These are phyloP conservation scores for Jaapia argillacea DNA, from an alignment of 768 basidiomycete genomes.

Conservation along the genomic window DNA sequence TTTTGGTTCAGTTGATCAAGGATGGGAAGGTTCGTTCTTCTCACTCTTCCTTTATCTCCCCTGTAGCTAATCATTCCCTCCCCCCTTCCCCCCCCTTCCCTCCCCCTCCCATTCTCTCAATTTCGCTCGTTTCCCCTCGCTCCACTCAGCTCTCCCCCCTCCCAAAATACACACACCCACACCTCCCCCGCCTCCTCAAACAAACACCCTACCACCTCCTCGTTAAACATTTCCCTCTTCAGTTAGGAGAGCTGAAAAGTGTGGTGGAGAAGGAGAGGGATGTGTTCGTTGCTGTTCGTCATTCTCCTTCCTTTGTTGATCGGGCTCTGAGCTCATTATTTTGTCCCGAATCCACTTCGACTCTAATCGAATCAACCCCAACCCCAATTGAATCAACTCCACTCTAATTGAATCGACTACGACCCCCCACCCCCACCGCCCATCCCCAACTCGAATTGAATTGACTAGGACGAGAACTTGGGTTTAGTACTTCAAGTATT, in stretches of 20 bases:
- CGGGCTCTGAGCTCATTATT: no score
- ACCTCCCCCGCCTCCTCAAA: constrained; percentile 53
- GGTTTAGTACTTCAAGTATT: constrained; percentile 64
- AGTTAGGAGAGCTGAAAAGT: constrained; percentile 30
- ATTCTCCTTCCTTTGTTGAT: no score
- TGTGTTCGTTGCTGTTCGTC: constrained; percentile 40
- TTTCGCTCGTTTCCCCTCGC: no score
- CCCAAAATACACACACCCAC: constrained; percentile 66
- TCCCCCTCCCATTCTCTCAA: neutral
- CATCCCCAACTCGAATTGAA: neutral
- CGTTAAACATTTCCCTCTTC: constrained; percentile 56
- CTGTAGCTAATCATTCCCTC: neutral
- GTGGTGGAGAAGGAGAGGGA: constrained; percentile 46
- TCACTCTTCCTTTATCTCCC: neutral
- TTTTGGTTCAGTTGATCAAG: constrained; percentile 68
- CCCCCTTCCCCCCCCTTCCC: neutral
- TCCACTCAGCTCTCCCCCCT: constrained; percentile 15
- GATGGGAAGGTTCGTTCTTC: constrained; percentile 50
- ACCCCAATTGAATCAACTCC: no score
- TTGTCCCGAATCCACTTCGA: no score
- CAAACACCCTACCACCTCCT: constrained; percentile 55
- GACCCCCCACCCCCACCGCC: neutral
- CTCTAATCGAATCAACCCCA: no score
- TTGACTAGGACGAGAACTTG: constrained; percentile 53
- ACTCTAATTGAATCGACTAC: no score